Evolutionary conservation across 768 basidiomycete genomes (phyloP), one percentile per base, ranked within the genome.

Genomic region (Termitomyces sp.): DNA sequence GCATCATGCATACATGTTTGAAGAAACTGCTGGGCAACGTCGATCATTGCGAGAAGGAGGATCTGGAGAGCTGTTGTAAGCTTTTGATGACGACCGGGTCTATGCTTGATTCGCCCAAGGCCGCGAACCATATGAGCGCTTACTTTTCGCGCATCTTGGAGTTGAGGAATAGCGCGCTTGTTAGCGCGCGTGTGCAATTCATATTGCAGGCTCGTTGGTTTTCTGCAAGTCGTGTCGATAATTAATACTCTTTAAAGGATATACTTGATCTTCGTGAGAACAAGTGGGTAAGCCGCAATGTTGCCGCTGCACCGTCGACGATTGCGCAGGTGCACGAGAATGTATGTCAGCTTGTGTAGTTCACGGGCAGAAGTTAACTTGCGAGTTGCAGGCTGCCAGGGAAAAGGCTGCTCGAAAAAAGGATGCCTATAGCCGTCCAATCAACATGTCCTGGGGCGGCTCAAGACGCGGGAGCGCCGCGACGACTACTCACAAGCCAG

Each of bases 1-100:
- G 93, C 64, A 96, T 98, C 76, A 99, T 98, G 92, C 91, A 94
- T 77, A 91, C 94, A 72, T 99, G 95, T 79, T 87, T 98, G 69
- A 93, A 94, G 83, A 94, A 95, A 75, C 82, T 98, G 13, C 79
- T 98, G 13, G 84, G 88, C 54, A 98, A 99, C 68, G 88, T 96
- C 57, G 87, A 93, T 63, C 91, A 92, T 66, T 96, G 94, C 0
- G 94, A 98, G 68, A 96, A 98, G 73, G 96, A 98, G 75, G 95
- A 97, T 68, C 91, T 99, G 61, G 96, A 98, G 79, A 92, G 88
- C 50, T 80, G 97, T 57, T 98, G 94, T 81, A 94, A 93, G 70
- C 81, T 98, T 55, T 72, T 99, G 54, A 82, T 88, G 20, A 98
- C 96, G 6, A 92, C 97, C 54, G 96, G 96, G 54, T 77, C 79